Conservation (phyloP, 441 rosid species). For the Syzygium malaccense region DNA sequence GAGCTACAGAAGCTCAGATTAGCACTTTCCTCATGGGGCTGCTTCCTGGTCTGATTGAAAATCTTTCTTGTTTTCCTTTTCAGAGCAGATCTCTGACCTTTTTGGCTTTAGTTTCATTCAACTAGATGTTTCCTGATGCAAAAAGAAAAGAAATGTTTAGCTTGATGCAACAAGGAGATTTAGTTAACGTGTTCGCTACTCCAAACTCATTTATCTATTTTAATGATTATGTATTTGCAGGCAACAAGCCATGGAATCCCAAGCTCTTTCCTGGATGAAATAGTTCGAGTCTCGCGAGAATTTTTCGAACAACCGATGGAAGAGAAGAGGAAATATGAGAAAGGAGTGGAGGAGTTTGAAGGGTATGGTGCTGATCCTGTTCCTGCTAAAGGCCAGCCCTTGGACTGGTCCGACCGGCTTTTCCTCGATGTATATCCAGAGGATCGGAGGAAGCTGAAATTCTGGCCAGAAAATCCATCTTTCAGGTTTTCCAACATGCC, state of each 20-base stretch:
- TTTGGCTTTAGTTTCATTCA: not conserved
- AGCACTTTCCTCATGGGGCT: conserved; percentile 26
- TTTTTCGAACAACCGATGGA: conserved; percentile 40
- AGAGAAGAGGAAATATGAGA: conserved; percentile 30
- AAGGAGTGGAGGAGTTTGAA: conserved; percentile 33
- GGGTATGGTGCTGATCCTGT: conserved; percentile 52
- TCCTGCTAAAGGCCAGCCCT: conserved; percentile 39
- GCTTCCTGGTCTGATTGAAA: conserved; percentile 31
- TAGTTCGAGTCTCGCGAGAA: conserved; percentile 18
- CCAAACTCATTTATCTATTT: not conserved
- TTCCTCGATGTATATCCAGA: conserved; percentile 30
- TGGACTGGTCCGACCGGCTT: conserved; percentile 54
- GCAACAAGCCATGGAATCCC: conserved; percentile 30
- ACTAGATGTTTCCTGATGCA: not conserved
- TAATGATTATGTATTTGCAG: conserved; percentile 9
- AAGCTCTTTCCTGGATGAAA: conserved; percentile 12
- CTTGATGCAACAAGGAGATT: not conserved
- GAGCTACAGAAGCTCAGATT: conserved; percentile 23
- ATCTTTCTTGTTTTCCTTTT: not conserved
- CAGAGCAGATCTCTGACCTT: not conserved
- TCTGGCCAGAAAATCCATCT: conserved; percentile 41
- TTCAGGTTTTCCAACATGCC: conserved; percentile 23
- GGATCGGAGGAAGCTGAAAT: conserved; percentile 16
- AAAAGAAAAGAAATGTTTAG: not conserved
- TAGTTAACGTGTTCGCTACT: not conserved